Conservation (phyloP, 2,329 filamentous ascomycete genomes). For the Sclerotinia nivalis region DNA sequence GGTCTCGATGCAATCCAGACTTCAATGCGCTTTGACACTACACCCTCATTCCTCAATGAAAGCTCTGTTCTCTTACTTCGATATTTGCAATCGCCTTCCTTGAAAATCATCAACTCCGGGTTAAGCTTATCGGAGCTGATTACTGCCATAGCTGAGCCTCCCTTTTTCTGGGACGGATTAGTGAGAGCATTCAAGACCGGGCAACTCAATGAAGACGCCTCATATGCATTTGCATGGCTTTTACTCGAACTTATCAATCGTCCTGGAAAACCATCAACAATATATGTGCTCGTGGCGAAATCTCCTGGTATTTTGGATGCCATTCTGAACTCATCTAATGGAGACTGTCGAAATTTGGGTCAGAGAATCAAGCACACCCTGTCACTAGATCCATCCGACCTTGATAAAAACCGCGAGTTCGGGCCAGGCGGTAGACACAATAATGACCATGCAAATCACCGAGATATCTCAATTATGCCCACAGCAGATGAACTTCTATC, state of each 20-base stretch:
- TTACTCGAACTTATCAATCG: slow-evolving; percentile 48
- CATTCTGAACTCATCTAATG: slow-evolving; percentile 31
- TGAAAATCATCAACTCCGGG: slow-evolving; percentile 34
- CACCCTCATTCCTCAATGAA: slow-evolving; percentile 48
- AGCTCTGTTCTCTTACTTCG: slow-evolving; percentile 40
- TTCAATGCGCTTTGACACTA: slow-evolving; percentile 48
- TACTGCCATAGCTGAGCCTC: slow-evolving; percentile 50
- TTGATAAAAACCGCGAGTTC: slow-evolving; percentile 14
- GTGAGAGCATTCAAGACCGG: slow-evolving; percentile 36
- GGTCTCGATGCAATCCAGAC: slow-evolving; percentile 44
- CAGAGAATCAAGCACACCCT: slow-evolving; percentile 48
- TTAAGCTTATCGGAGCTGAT: slow-evolving; percentile 48
- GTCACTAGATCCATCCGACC: slow-evolving; percentile 28
- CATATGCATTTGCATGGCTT: slow-evolving; percentile 46
- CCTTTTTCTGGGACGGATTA: slow-evolving; percentile 50
- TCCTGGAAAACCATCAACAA: slow-evolving; percentile 31
- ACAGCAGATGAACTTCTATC: slow-evolving; percentile 65
- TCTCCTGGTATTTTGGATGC: slow-evolving; percentile 35
- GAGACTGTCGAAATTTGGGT: slow-evolving; percentile 41
- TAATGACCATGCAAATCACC: slow-evolving; percentile 66
- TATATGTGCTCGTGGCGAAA: slow-evolving; percentile 38
- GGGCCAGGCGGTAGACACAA: slow-evolving; percentile 68
- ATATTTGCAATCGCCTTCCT: slow-evolving; percentile 40
- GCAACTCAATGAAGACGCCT: slow-evolving; percentile 37
- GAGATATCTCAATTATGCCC: slow-evolving; percentile 62